Base-by-base conservation (phyloP, 140 eudicot genomes). In the Flaveria floridana region DNA sequence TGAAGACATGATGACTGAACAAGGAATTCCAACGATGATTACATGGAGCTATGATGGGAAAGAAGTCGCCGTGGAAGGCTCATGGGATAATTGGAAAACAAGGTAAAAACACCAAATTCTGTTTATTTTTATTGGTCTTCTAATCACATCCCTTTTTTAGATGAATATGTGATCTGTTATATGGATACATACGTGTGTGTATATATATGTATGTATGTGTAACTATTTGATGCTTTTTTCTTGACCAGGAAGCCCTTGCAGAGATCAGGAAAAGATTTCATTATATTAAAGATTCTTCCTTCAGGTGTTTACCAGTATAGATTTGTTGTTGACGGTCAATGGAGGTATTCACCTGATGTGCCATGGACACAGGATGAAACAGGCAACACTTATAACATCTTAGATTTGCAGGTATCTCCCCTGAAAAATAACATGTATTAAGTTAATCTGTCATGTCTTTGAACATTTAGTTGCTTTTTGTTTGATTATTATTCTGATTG, bases 21-120 rank as follows among this genome's bases (percentile, higher is more conserved):
- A 93, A 83, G 87, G 97, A 72, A 90, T 93, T 70, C 98, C 97
- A 0, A 90, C 97, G 25, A 88, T 93, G 97, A 93, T 93, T 52
- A 90, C 94, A 21, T 93, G 98, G 98, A 88, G 93, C 78, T 82
- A 87, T 65, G 96, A 88, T 80, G 98, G 91, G 71, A 90, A 88
- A 64, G 98, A 93, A 48, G 97, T 93, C 75, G 77, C 92, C 34
- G 97, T 93, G 28, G 98, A 93, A 79, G 98, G 98, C 0, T 90
- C 98, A 58, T 93, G 98, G 98, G 98, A 93, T 78, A 78, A 86
- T 71, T 93, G 98, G 98, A 93, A 90, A 82, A 77, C 96, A 63
- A 90, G 98, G 98, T 93, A 62, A 37, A 14, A 53, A 8, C 6
- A 30, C 46, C 3, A 8, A 15, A 21, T 23, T 16, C 44, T 47